These are phyloP conservation scores for Monosporozyma aquatica DNA, from an alignment of 805 yeast species.

Conservation along the genomic window DNA sequence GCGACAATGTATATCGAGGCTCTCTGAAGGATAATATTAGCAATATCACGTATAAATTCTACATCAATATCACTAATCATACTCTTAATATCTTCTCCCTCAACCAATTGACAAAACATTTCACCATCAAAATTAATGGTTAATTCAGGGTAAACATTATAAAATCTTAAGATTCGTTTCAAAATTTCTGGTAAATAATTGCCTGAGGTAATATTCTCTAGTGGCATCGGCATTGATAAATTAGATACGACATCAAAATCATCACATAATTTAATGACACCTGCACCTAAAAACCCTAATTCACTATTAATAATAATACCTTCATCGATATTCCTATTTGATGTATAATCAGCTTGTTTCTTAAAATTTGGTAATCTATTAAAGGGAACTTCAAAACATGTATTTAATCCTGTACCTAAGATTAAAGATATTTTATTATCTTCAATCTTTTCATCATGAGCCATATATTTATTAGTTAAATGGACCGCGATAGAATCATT, in stretches of 20 bases:
- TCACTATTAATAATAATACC: slow-evolving; percentile 21
- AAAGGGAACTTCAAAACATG: slow-evolving; percentile 33
- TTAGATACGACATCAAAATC: slow-evolving; percentile 13
- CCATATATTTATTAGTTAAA: slow-evolving; percentile 37
- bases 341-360: background rate
- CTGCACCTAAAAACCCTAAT: slow-evolving; percentile 23
- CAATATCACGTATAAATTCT: slow-evolving; percentile 7
- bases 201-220: slow-evolving; percentile 25
- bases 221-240: slow-evolving; percentile 16
- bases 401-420: slow-evolving; percentile 60
- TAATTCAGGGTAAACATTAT: slow-evolving; percentile 9
- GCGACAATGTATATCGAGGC: slow-evolving; percentile 20
- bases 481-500: slow-evolving; percentile 63
- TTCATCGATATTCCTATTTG: too few species aligned
- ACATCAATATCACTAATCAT: slow-evolving; percentile 6
- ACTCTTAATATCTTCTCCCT: slow-evolving; percentile 2
- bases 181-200: slow-evolving; percentile 22
- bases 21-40: slow-evolving; percentile 16
- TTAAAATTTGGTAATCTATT: slow-evolving; percentile 13
- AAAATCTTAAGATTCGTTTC: slow-evolving; percentile 11
- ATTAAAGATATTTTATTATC: slow-evolving; percentile 40
- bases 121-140: slow-evolving; percentile 17
- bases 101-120: slow-evolving; percentile 11
- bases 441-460: background rate
- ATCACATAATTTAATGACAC: slow-evolving; percentile 11